Percentiles rank a stretch among this genome's conserved stretches.
Conservation (phyloP, 169 alveolate species). For the Miamiensis avidus region DNA sequence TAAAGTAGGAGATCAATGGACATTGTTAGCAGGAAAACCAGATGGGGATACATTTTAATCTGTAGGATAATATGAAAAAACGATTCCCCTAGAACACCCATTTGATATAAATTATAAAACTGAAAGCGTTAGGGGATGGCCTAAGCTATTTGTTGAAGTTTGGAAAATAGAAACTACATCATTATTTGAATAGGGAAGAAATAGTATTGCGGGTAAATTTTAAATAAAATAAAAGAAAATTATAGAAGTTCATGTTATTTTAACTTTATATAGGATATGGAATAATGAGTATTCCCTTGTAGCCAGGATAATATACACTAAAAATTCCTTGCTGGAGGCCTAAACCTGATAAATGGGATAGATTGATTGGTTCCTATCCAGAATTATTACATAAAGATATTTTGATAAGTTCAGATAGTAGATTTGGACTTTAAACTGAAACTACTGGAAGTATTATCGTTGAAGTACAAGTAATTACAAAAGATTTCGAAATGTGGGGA, state of each 20-base stretch:
- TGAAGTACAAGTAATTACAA: constrained; percentile 60
- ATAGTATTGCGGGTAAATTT: constrained; percentile 54
- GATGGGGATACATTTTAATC: constrained; percentile 71
- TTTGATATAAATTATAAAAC: constrained; percentile 59
- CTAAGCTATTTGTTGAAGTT: constrained; percentile 67
- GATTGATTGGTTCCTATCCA: constrained; percentile 57
- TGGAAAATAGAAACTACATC: constrained; percentile 52
- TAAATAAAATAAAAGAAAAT: too few species aligned
- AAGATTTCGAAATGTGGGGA: constrained; percentile 55
- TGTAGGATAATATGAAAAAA: constrained; percentile 14
- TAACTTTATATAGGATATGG: constrained; percentile 46
- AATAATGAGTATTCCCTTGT: constrained; percentile 56
- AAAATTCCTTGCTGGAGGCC: constrained; percentile 76
- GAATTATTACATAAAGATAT: constrained; percentile 62
- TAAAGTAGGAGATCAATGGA: constrained; percentile 60
- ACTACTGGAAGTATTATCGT: constrained; percentile 62
- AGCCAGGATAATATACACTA: constrained; percentile 57
- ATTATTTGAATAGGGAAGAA: constrained; percentile 43
- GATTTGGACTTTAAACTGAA: constrained; percentile 66
- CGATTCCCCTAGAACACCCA: constrained; percentile 61
- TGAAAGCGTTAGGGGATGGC: constrained; percentile 75
- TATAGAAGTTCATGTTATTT: too few species aligned
- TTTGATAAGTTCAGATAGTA: constrained; percentile 46
- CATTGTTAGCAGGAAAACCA: constrained; percentile 56
- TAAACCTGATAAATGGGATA: constrained; percentile 42